These are phyloP conservation scores for Sarocladiaceae sp. DNA, from an alignment of 2,329 filamentous ascomycete species.

Conservation along the genomic window DNA sequence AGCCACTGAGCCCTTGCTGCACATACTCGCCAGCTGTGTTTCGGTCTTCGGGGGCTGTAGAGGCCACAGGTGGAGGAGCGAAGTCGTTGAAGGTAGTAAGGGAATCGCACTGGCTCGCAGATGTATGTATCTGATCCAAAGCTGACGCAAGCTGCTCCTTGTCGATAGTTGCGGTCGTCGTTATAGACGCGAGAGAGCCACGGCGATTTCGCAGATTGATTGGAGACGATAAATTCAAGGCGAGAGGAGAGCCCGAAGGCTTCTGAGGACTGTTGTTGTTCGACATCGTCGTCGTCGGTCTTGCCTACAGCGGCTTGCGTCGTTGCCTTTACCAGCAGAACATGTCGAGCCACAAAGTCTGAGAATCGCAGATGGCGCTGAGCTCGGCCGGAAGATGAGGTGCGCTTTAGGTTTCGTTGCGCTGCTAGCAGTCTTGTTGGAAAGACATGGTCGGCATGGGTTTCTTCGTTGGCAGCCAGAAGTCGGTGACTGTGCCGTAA, in stretches of 20 bases:
- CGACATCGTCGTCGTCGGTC: constrained; percentile 20
- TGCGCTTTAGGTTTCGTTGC: too few species aligned
- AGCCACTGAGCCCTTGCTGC: constrained; percentile 80
- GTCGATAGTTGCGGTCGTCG: constrained; percentile 43
- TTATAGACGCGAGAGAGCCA: constrained; percentile 36
- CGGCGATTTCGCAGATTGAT: constrained; percentile 29
- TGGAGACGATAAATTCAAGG: constrained; percentile 22
- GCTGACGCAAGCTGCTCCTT: constrained; percentile 72
- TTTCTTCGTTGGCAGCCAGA: constrained; percentile 7
- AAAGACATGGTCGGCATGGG: not conserved
- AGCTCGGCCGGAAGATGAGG: too few species aligned
- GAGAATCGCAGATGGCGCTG: too few species aligned
- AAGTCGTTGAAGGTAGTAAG: constrained; percentile 96
- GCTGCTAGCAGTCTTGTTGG: not conserved
- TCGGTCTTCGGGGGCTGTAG: constrained; percentile 61
- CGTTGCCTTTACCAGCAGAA: not conserved
- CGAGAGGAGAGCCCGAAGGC: constrained; percentile 22
- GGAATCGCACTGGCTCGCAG: constrained; percentile 78
- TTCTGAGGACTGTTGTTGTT: constrained; percentile 26
- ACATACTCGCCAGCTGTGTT: constrained; percentile 68
- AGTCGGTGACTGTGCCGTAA: not conserved
- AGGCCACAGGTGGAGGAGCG: constrained; percentile 61
- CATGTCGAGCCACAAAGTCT: not conserved
- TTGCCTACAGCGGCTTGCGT: constrained; percentile 12
- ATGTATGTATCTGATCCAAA: constrained; percentile 82